phyloP scores from a whole-genome alignment of 768 basidiomycete species.

The Sistotremastrum suecicum region DNA sequence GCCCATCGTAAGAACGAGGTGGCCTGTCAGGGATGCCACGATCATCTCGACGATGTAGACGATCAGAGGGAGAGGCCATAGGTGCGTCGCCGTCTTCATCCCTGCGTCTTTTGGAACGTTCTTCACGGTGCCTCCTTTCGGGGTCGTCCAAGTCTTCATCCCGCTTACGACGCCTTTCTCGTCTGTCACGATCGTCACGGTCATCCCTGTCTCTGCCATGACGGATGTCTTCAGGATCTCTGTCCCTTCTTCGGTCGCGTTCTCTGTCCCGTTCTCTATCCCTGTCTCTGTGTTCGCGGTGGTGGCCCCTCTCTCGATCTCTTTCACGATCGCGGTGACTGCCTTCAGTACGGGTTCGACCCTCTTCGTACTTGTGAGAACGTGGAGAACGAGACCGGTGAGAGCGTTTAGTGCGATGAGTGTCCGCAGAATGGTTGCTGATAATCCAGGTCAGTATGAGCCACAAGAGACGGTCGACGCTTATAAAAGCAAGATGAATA shows the following conservation, averaged over 20 bases:
- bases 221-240: conserved; percentile 38
- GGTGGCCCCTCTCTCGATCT: conserved; percentile 26
- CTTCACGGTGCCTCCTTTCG: conserved; percentile 31
- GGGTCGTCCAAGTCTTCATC: conserved; percentile 44
- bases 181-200: conserved; percentile 34
- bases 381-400: conserved; percentile 62
- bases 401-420: conserved; percentile 55
- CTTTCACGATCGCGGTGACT: conserved; percentile 26
- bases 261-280: conserved; percentile 11
- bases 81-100: conserved; percentile 33
- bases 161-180: conserved; percentile 50
- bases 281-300: conserved; percentile 5
- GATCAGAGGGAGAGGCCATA: conserved; percentile 27
- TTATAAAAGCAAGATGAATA: conserved; percentile 6
- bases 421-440: conserved; percentile 62
- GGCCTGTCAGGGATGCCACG: conserved; percentile 29
- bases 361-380: conserved; percentile 38
- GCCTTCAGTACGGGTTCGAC: conserved; percentile 37
- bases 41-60: no score
- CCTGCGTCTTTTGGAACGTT: conserved; percentile 51
- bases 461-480: conserved; percentile 2
- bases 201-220: conserved; percentile 35
- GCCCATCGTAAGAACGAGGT: conserved; percentile 33
- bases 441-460: conserved; percentile 30
- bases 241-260: conserved; percentile 18